These are phyloP conservation scores for Penicillium goetzii DNA, from an alignment of 495 filamentous ascomycete genomes.

Conservation along the genomic window DNA sequence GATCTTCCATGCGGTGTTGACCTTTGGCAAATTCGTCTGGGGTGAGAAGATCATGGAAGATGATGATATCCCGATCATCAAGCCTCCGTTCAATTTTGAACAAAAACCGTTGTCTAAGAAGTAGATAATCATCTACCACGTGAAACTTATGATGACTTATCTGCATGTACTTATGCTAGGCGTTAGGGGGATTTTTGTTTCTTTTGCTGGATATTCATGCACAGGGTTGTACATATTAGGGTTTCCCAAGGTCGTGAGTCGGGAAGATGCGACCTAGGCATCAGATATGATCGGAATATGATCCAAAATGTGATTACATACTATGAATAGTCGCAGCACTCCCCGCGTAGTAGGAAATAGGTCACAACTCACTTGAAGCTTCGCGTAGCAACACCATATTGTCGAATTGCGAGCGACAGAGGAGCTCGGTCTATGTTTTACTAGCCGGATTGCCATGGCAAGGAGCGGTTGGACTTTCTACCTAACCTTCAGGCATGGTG, in stretches of 20 bases:
- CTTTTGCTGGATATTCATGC: background rate
- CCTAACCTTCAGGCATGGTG: no score
- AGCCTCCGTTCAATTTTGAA: constrained; percentile 24
- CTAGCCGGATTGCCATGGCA: no score
- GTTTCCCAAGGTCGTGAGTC: background rate
- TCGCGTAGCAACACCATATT: constrained; percentile 43
- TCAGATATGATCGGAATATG: background rate
- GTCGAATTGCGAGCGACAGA: no score
- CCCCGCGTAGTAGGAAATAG: background rate
- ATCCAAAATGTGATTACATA: background rate
- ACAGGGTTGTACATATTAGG: background rate
- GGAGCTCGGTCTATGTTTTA: no score
- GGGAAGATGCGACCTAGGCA: background rate
- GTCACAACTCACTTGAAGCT: constrained; percentile 54
- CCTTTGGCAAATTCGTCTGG: constrained; percentile 77
- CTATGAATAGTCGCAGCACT: background rate
- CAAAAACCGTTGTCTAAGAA: constrained; percentile 25
- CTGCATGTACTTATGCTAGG: constrained; percentile 12
- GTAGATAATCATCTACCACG: background rate
- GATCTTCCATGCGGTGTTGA: constrained; percentile 76
- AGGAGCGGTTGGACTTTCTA: no score
- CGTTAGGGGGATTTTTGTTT: background rate
- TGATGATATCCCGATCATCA: background rate
- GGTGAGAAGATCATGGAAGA: constrained; percentile 30
- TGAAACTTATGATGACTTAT: constrained; percentile 9